Evolutionary conservation across 441 rosid genomes (phyloP).

Genomic region (Gossypium schwendimanii): DNA sequence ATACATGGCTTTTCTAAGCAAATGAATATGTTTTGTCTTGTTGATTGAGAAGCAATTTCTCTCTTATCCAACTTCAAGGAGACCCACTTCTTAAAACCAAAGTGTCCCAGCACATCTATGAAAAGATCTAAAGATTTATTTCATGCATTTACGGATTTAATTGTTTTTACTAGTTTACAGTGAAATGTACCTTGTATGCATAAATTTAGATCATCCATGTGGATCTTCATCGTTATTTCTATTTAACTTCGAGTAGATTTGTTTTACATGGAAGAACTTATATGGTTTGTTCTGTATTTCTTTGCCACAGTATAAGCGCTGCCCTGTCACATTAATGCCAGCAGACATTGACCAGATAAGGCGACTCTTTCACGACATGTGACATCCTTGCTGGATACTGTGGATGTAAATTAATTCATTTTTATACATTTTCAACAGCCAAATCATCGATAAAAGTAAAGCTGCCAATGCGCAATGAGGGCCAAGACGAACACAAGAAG

Average conservation of each 20-base stretch:
- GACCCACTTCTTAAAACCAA: not conserved
- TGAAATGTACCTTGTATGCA: not conserved
- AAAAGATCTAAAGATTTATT: not conserved
- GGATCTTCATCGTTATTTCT: not conserved
- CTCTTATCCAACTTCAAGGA: not conserved
- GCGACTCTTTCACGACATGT: constrained; percentile 87
- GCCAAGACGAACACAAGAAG: not conserved
- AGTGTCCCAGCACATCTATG: not conserved
- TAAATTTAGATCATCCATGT: not conserved
- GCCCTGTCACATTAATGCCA: constrained; percentile 83
- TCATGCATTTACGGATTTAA: not conserved
- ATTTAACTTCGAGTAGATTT: not conserved
- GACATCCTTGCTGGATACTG: constrained; percentile 10
- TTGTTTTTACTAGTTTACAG: not conserved
- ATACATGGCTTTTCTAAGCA: not conserved
- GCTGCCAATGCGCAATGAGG: not conserved
- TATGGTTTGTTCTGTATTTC: not conserved
- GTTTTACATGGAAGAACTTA: not conserved
- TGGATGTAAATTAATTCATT: not conserved
- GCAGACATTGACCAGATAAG: constrained; percentile 75
- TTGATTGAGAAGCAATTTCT: not conserved
- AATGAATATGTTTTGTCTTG: not conserved
- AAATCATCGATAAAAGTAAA: not conserved
- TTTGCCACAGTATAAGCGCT: constrained; percentile 69
- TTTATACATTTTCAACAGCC: not conserved